These are phyloP conservation scores for Colletotrichum sp. DNA, from an alignment of 2,329 filamentous ascomycete species.

Conservation along the genomic window DNA sequence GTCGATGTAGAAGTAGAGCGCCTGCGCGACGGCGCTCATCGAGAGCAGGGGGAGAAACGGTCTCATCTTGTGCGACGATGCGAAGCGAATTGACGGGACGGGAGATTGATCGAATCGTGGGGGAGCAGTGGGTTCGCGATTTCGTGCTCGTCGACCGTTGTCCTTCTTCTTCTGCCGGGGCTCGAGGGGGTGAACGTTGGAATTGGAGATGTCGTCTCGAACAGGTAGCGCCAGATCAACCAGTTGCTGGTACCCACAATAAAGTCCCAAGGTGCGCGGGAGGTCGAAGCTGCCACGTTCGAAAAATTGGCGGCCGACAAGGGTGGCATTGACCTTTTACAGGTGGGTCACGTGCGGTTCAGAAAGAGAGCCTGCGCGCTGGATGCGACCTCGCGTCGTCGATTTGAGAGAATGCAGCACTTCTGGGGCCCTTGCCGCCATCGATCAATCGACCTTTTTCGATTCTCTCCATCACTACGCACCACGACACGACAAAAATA, in stretches of 20 bases:
- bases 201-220: constrained; percentile 8
- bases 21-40: constrained; percentile 71
- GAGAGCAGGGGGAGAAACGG: constrained; percentile 69
- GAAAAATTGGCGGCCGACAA: constrained; percentile 38
- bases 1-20: constrained; percentile 96
- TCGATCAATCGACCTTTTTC: background rate
- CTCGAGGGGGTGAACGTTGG: constrained; percentile 1
- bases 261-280: constrained; percentile 20
- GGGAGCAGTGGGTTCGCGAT: background rate
- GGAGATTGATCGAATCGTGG: background rate
- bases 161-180: background rate
- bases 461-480: background rate
- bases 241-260: constrained; percentile 15
- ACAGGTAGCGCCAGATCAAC: constrained; percentile 18
- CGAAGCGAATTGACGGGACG: background rate
- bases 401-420: background rate
- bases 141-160: background rate
- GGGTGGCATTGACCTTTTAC: constrained; percentile 23
- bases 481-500: background rate
- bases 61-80: constrained; percentile 52
- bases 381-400: constrained; percentile 1
- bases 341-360: constrained; percentile 15
- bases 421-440: background rate
- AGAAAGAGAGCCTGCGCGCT: background rate
- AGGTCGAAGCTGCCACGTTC: constrained; percentile 58